Base-by-base conservation (phyloP, 306 rosid genomes). In the Prunus dulcis region DNA sequence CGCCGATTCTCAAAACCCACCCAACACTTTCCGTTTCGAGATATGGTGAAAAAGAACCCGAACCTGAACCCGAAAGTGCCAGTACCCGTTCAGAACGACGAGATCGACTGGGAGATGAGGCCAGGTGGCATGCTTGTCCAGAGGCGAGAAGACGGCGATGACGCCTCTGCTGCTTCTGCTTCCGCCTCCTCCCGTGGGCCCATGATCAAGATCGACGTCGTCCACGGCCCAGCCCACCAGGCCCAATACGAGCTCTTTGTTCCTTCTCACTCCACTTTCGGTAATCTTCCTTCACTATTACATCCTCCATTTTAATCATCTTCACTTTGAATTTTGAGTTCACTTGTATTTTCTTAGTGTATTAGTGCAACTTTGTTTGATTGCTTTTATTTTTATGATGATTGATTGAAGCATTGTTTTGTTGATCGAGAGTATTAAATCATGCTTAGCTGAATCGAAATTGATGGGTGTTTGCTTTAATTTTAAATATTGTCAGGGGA, bases 401-500 rank as follows among this genome's bases (percentile, higher is more conserved):
- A 34, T 64, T 32, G 69, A 63, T 63, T 6, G 9, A 34, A 17
- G 32, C 1, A 45, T 20, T 43, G 51, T n/a, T 38, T 66, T 60
- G 34, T 6, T 12, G 25, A 56, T 56, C 30, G 2, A 38, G 67
- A 14, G 61, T 58, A 53, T 22, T 32, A 61, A 60, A 76, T 27
- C 32, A 25, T 68, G 17, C 65, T 72, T 41, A 73, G 64, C 55
- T 74, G 38, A 41, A 63, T 79, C 56, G 76, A 7, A 69, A 77
- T 61, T 22, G 51, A 20, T 77, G 60, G 73, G 34, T 72, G 47
- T 74, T 56, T 80, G 63, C 73, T 77, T 69, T 73, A 64, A 63
- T 62, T 51, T 56, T 80, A 46, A 22, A 76, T 34, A 25, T 49
- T 79, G 60, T 17, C 88, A 94, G 98, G 93, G 84, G 97, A 94